Evolutionary conservation across 352 stramenopile genomes (phyloP).

Genomic region (Pythium folliculosum): DNA sequence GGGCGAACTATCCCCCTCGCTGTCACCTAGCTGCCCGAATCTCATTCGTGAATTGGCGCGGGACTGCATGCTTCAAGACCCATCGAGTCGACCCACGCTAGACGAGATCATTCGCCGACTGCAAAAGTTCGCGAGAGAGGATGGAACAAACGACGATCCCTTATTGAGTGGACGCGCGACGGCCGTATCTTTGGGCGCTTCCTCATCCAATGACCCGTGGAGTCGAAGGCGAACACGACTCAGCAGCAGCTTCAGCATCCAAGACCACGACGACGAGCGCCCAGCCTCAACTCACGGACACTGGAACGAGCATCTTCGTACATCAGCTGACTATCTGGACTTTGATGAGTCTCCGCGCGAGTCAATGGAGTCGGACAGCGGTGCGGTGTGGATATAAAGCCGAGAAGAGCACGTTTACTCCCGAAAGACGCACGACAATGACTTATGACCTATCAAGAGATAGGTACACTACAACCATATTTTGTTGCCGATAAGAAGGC

Average conservation of each 20-base stretch:
- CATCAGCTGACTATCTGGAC: not conserved
- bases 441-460: not conserved
- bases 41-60: slow-evolving; percentile 28
- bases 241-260: slow-evolving; percentile 19
- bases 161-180: not conserved
- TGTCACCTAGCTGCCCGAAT: slow-evolving; percentile 25
- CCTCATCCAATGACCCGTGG: not conserved
- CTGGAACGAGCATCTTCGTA: not conserved
- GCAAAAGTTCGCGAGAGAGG: not conserved
- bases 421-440: not conserved
- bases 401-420: not conserved
- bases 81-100: slow-evolving; percentile 31
- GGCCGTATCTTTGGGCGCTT: not conserved
- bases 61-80: slow-evolving; percentile 30
- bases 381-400: slow-evolving; percentile 14
- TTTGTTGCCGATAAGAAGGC: not conserved
- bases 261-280: slow-evolving; percentile 7
- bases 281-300: not conserved
- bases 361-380: slow-evolving; percentile 14
- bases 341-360: slow-evolving; percentile 9
- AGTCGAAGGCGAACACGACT: slow-evolving; percentile 8
- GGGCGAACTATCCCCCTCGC: slow-evolving; percentile 31
- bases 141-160: not conserved
- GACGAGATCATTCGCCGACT: slow-evolving; percentile 30
- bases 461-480: slow-evolving; percentile 8